Base-by-base conservation (phyloP, 306 rosid species). In the Boehmeria nivea region DNA sequence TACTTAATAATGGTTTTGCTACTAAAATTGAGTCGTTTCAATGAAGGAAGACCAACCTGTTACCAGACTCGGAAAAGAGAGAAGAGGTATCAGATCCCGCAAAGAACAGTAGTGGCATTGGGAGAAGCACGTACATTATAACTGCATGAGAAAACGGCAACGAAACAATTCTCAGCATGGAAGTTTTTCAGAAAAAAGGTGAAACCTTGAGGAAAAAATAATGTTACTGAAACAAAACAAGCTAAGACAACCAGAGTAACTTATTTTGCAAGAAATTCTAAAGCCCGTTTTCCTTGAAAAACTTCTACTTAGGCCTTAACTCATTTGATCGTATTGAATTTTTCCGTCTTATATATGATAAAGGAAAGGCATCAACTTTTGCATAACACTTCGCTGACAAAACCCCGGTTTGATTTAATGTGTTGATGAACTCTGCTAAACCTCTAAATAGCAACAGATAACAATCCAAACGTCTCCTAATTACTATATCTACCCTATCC, bases 91-190 rank as follows among this genome's bases (percentile, higher is more conserved):
- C 82, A 23, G 95, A 83, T 27, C 97, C 97, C 22, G 44, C 78
- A 34, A 85, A 75, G 75, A 89, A 85, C 65, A 89, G 55, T 67
- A 85, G 60, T 43, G 95, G 97, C 95, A 89, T 72, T 40, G 97
- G 95, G 54, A 89, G 95, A 63, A 89, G 77, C 74, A 89, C 85
- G n/a, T 83, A 83, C 37, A 83, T 75, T 61, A 85, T 65, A 14
- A 70, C 97, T 89, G 84, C 85, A 70, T 74, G 72, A 72, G 61
- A 76, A 67, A 38, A 63, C 51, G 43, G 54, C 26, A 17, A 58
- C 10, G 18, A 19, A 52, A 12, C n/a, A 3, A 53, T 33, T 24
- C 10, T 53, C 2, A 16, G 22, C 15, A 33, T 16, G 23, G 15
- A 8, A 6, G 8, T 28, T 28, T 14, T 24, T 49, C n/a, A 4